Conservation (phyloP, 768 basidiomycete genomes). For the Suillus brevipes region DNA sequence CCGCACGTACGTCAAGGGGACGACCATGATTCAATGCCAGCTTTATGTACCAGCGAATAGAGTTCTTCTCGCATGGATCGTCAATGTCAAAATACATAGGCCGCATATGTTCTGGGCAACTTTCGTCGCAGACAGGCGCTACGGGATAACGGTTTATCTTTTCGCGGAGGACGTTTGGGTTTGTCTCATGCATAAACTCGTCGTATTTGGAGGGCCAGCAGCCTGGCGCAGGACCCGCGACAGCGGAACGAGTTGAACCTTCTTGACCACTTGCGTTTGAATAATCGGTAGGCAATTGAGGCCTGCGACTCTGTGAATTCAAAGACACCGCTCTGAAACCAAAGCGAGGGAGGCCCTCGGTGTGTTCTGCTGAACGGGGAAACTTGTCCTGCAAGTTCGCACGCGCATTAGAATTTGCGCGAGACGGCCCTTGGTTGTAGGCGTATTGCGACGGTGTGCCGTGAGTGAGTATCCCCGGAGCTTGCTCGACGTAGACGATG, state of each 20-base stretch:
- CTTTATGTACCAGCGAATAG: too few relatives aligned
- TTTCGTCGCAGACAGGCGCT: too few relatives aligned
- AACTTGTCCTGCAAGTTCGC: constrained; percentile 10
- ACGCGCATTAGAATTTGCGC: neutral
- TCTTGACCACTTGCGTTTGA: neutral
- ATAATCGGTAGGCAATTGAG: neutral
- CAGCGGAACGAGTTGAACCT: constrained; percentile 2
- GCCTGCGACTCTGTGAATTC: neutral
- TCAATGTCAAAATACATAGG: too few relatives aligned
- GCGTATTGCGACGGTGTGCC: neutral
- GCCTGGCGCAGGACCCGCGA: too few relatives aligned
- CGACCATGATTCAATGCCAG: too few relatives aligned
- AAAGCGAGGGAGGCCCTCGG: constrained; percentile 9
- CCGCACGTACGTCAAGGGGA: too few relatives aligned
- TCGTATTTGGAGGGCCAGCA: neutral
- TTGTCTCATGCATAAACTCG: too few relatives aligned
- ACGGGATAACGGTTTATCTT: too few relatives aligned
- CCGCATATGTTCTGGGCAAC: too few relatives aligned
- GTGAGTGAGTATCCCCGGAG: constrained; percentile 1
- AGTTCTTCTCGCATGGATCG: too few relatives aligned
- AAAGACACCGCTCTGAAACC: constrained; percentile 7
- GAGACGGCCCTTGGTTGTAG: neutral
- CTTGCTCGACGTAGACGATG: constrained; percentile 12
- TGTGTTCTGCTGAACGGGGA: constrained; percentile 9
- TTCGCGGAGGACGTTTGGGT: too few relatives aligned